Evolutionary conservation across 2,329 filamentous ascomycete species (phyloP), one percentile per base, ranked within the genome.

Genomic region (Exophiala phaeomuriformis): DNA sequence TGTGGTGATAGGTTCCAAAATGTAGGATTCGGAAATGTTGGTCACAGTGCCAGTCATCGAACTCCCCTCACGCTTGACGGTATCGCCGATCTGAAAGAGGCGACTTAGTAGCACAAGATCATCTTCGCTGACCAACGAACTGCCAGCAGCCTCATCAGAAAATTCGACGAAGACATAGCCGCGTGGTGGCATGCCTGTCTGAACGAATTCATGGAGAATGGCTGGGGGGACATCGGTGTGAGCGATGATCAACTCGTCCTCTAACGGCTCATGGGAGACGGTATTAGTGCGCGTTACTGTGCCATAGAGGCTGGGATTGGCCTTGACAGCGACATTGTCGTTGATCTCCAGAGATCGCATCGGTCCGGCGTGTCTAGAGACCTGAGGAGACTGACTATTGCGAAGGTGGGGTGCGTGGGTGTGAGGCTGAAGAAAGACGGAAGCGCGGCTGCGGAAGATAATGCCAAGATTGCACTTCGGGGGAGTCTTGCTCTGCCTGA

Each of bases 41-140:
- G 81, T 72, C 45, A 82, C 73, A 2, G 75, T 78, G 29, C 80
- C 80, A 49, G 75, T 79, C 66, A 77, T 73, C 10, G 74, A 69
- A 58, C 76, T 72, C 0, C 69, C 66, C 39, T 70, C 68, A 33
- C 70, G 67, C 64, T 80, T 81, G 48, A 82, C 79, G 8, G 75
- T 68, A 60, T 81, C 76, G 29, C 80, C 80, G 10, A 81, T 72
- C 46, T 74, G 70, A 9, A 82, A 66, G 1, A 70, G 67, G n/a
- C 80, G 74, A 64, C 81, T 77, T 31, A 82, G 65, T 27, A 82
- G 67, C 10, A 69, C 67, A 41, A 82, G 67, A 28, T 74, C 70
- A 7, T 71, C 66, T 59, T 74, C 72, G 32, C 67, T 63, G 7
- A 73, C 58, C 33, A 73, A 63, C 60, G 69, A 63, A 67, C 59